Conservation (phyloP, 345 rosid genomes). For the Viola odorata region DNA sequence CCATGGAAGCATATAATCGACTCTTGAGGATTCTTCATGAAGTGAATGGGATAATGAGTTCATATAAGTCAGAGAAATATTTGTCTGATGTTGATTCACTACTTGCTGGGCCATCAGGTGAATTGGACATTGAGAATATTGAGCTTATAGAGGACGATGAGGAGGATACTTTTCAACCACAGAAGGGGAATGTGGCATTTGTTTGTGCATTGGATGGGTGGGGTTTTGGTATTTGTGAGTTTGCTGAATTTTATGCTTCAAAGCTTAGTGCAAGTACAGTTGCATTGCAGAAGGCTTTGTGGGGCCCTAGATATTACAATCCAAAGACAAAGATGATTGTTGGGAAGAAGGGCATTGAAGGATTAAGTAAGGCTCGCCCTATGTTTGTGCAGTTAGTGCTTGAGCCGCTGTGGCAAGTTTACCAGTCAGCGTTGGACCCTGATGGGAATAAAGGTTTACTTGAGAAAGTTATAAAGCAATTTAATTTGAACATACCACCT, state of each 20-base stretch:
- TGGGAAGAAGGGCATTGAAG: conserved; percentile 61
- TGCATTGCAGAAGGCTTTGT: conserved; percentile 62
- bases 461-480: conserved; percentile 63
- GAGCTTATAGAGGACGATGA: conserved; percentile 84
- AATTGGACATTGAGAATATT: conserved; percentile 47
- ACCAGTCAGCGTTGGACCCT: conserved; percentile 65
- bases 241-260: conserved; percentile 72
- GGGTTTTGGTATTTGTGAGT: conserved; percentile 75
- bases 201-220: conserved; percentile 91
- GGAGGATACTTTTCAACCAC: conserved; percentile 91
- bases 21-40: conserved; percentile 85
- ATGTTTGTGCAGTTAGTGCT: conserved; percentile 97
- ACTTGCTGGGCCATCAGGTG: conserved; percentile 48
- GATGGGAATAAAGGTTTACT: conserved; percentile 55
- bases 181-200: conserved; percentile 83
- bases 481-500: conserved; percentile 59
- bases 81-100: conserved; percentile 88
- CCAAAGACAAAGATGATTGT: conserved; percentile 79
- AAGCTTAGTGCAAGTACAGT: conserved; percentile 70
- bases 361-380: conserved; percentile 61
- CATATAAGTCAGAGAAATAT: conserved; percentile 79
- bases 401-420: conserved; percentile 89
- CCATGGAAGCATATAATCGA: conserved; percentile 75
- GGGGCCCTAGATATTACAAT: conserved; percentile 85
- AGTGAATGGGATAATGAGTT: conserved; percentile 84